A percentile compares a stretch with the other conserved stretches of the same genome.
Conservation (phyloP, 306 rosid species). For the Quercus mongolica region DNA sequence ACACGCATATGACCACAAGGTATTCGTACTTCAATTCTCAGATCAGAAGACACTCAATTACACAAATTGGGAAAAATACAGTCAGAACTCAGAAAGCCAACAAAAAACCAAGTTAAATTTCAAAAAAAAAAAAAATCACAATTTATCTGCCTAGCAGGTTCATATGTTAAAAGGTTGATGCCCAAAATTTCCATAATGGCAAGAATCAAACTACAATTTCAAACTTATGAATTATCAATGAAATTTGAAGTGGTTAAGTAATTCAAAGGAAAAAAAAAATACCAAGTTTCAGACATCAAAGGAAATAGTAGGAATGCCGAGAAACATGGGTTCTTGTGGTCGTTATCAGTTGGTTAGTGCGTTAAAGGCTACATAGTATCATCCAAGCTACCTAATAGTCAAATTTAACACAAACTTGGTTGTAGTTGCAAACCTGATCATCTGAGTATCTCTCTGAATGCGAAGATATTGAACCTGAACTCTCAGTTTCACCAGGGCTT, state of each 20-base stretch:
- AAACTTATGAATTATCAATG: not conserved
- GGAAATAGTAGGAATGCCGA: not conserved
- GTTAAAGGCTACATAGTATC: not conserved
- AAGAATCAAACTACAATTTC: conserved; percentile 6
- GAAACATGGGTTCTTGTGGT: not conserved
- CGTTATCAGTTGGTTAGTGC: not conserved
- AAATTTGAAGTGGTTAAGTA: not conserved
- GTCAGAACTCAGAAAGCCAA: not conserved
- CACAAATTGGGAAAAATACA: not conserved
- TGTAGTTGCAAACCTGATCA: conserved; percentile 55
- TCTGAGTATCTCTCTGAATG: conserved; percentile 74
- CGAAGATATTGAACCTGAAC: conserved; percentile 82
- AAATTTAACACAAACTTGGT: not conserved
- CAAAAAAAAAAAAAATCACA: not conserved
- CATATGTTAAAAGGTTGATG: not conserved
- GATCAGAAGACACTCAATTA: not conserved
- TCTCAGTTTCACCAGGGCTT: conserved; percentile 73
- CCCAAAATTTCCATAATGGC: not conserved
- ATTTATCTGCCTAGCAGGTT: conserved; percentile 2
- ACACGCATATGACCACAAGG: not conserved
- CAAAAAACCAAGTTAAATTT: not conserved
- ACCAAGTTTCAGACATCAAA: not conserved
- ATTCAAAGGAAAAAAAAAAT: not conserved
- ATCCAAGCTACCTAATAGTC: not conserved
- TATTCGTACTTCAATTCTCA: not conserved